Conservation (phyloP, 345 rosid genomes). For the Brassica napus region Da-Ae NC_063451.1:42801501-42802000, state of each 20-base stretch:
- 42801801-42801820: conserved; percentile 44
- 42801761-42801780: conserved; percentile 48
- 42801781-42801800: conserved; percentile 40
- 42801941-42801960: conserved; percentile 34
- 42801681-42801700: conserved; percentile 26
- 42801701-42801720: conserved; percentile 47
- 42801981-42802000: conserved; percentile 44
- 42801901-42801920: conserved; percentile 51
- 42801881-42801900: conserved; percentile 54
- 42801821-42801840: neutral
- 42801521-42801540: too few species aligned
- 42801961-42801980: conserved; percentile 47
- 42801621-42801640: neutral
- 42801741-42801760: conserved; percentile 48
- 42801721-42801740: conserved; percentile 43
- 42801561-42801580: neutral
- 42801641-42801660: conserved; percentile 8
- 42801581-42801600: neutral
- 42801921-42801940: conserved; percentile 44
- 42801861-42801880: conserved; percentile 52
- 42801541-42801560: too few species aligned
- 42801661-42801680: conserved; percentile 6
- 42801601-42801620: neutral
- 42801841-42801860: conserved; percentile 30
- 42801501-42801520: too few species aligned